Conservation (phyloP, 768 basidiomycete species). For the Dentipellis sp. region DNA sequence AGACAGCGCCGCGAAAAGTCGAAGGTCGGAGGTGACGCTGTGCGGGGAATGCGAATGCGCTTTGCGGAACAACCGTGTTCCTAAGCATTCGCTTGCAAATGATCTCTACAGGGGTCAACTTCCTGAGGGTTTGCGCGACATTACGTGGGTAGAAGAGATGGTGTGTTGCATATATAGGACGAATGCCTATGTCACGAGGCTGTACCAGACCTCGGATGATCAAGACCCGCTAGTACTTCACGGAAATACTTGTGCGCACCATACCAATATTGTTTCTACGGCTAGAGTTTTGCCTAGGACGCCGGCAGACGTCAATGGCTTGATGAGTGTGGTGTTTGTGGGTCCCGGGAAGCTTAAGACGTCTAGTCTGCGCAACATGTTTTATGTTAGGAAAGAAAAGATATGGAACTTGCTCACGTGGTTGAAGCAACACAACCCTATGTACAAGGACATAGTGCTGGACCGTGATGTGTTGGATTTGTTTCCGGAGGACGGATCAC, state of each 20-base stretch:
- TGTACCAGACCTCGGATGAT: slow-evolving; percentile 19
- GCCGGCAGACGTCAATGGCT: slow-evolving; percentile 18
- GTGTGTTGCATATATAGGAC: slow-evolving; percentile 18
- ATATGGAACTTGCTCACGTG: slow-evolving; percentile 19
- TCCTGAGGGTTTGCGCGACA: slow-evolving; percentile 17
- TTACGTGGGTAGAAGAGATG: slow-evolving; percentile 6
- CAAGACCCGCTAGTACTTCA: slow-evolving; percentile 18
- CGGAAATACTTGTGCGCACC: slow-evolving; percentile 27
- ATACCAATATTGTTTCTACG: slow-evolving; percentile 24
- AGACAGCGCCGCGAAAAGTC: too few relatives aligned
- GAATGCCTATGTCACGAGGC: slow-evolving; percentile 19
- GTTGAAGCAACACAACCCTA: slow-evolving; percentile 16
- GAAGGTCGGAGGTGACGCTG: background rate
- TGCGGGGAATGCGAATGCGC: background rate
- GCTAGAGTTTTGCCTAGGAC: slow-evolving; percentile 19
- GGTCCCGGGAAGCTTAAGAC: slow-evolving; percentile 16
- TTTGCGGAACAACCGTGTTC: background rate
- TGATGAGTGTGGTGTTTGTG: slow-evolving; percentile 22
- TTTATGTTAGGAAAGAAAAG: slow-evolving; percentile 16
- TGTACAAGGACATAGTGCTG: slow-evolving; percentile 11
- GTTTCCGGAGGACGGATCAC: background rate
- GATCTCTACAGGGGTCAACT: slow-evolving; percentile 3
- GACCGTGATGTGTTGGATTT: background rate
- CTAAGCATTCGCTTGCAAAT: background rate
- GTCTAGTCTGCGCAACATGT: slow-evolving; percentile 13